These are phyloP conservation scores for Boeremia lycopersici DNA, from an alignment of 2,329 filamentous ascomycete genomes.

Conservation along the genomic window DNA sequence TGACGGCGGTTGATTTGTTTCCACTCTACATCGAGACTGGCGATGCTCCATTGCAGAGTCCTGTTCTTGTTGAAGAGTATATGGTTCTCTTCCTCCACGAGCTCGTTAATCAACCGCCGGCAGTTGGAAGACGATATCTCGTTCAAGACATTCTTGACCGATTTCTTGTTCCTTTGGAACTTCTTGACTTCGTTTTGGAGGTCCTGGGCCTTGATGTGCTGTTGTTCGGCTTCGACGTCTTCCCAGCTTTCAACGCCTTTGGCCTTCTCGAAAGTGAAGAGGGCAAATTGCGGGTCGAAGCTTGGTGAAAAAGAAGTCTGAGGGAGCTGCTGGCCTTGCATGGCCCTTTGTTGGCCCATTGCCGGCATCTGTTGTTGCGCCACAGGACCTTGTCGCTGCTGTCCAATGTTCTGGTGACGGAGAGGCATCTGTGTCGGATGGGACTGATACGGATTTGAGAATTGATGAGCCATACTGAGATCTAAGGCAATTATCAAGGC, in stretches of 20 bases:
- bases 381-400: conserved; percentile 23
- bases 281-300: conserved; percentile 27
- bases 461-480: conserved; percentile 15
- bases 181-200: conserved; percentile 30
- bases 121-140: conserved; percentile 35
- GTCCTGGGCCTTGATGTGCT: conserved; percentile 29
- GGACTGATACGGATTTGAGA: conserved; percentile 19
- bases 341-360: conserved; percentile 17
- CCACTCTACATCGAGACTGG: conserved; percentile 35
- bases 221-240: conserved; percentile 30
- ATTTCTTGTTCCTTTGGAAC: conserved; percentile 25
- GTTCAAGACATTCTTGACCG: conserved; percentile 29
- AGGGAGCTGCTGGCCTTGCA: conserved; percentile 13
- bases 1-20: conserved; percentile 17
- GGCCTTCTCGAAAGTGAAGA: conserved; percentile 36
- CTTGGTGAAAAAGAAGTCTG: conserved; percentile 3
- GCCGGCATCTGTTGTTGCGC: conserved; percentile 14
- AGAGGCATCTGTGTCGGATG: conserved; percentile 11
- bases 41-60: conserved; percentile 36
- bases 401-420: conserved; percentile 27
- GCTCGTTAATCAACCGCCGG: conserved; percentile 31
- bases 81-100: conserved; percentile 37
- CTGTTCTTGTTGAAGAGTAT: conserved; percentile 28
- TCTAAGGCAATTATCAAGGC: background rate
- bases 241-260: conserved; percentile 32